phyloP scores from a whole-genome alignment of 2,329 filamentous ascomycete species.

The Talaromyces islandicus region DNA sequence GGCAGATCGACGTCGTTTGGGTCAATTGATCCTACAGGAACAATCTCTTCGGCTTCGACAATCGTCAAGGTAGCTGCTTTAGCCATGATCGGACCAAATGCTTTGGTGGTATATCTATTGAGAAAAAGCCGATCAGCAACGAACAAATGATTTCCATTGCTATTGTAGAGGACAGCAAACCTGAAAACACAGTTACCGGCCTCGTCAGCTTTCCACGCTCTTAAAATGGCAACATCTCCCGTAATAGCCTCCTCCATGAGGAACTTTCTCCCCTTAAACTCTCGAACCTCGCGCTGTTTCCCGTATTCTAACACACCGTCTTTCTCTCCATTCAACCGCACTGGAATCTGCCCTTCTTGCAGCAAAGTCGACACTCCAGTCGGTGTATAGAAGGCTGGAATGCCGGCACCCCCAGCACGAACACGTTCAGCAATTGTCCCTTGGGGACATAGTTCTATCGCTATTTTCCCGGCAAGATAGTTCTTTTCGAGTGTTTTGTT shows the following conservation, averaged over 20 bases:
- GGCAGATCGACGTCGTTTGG: slow-evolving; percentile 80
- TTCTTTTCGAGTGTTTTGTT: slow-evolving; percentile 90
- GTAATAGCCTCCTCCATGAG: slow-evolving; percentile 83
- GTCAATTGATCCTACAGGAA: slow-evolving; percentile 79
- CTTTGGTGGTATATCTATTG: slow-evolving; percentile 60
- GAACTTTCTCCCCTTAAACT: slow-evolving; percentile 85
- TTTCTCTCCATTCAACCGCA: slow-evolving; percentile 71
- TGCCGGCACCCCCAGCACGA: slow-evolving; percentile 80
- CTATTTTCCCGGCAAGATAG: slow-evolving; percentile 81
- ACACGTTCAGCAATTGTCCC: slow-evolving; percentile 90
- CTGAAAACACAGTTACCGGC: slow-evolving; percentile 89
- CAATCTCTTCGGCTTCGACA: slow-evolving; percentile 87
- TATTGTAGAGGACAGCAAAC: slow-evolving; percentile 34
- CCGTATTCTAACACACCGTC: slow-evolving; percentile 55
- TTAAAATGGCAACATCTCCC: slow-evolving; percentile 88
- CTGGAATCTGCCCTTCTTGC: slow-evolving; percentile 83
- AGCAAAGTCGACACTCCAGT: slow-evolving; percentile 53
- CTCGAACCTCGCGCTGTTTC: slow-evolving; percentile 74
- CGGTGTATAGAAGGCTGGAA: slow-evolving; percentile 91
- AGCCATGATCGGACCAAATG: slow-evolving; percentile 71
- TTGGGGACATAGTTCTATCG: slow-evolving; percentile 86
- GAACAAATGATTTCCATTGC: neutral
- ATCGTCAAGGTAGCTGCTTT: slow-evolving; percentile 85
- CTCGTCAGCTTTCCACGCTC: slow-evolving; percentile 87
- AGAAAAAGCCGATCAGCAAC: neutral